Evolutionary conservation across 257 asterid genomes (phyloP).

Genomic region (Verbascum thapsus): DNA sequence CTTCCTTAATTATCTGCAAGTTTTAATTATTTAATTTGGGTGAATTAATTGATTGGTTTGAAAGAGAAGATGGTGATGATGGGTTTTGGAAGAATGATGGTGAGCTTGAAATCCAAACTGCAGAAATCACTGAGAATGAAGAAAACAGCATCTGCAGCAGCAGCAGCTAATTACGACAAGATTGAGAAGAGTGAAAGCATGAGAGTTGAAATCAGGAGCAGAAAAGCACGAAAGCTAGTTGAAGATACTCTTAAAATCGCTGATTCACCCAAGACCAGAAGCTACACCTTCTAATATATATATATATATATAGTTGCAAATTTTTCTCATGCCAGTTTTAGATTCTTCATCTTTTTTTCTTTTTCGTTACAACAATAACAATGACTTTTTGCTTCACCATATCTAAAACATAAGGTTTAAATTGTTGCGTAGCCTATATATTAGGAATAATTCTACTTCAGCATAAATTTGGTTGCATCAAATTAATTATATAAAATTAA

Average conservation of each 20-base stretch:
- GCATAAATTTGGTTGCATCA: no score
- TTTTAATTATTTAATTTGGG: background rate
- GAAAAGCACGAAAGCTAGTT: constrained; percentile 72
- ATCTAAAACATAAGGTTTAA: constrained; percentile 24
- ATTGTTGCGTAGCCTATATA: constrained; percentile 12
- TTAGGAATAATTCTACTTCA: no score
- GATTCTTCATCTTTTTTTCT: no score
- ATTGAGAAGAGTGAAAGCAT: constrained; percentile 87
- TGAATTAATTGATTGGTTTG: background rate
- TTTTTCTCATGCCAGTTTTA: no score
- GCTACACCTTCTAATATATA: constrained; percentile 51
- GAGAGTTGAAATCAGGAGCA: constrained; percentile 79
- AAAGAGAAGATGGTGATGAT: constrained; percentile 34
- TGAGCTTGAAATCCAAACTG: constrained; percentile 54
- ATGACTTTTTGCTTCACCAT: background rate
- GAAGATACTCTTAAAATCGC: constrained; percentile 75
- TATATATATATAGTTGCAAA: no score
- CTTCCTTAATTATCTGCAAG: background rate
- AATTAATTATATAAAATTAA: no score
- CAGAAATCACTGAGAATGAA: constrained; percentile 40
- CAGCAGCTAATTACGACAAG: constrained; percentile 60
- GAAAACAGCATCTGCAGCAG: no score
- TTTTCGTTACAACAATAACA: no score
- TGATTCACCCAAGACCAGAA: constrained; percentile 75
- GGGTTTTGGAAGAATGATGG: constrained; percentile 54